Evolutionary conservation across 202 grass and related monocot genomes (phyloP).

Genomic region (Setaria italica): DNA sequence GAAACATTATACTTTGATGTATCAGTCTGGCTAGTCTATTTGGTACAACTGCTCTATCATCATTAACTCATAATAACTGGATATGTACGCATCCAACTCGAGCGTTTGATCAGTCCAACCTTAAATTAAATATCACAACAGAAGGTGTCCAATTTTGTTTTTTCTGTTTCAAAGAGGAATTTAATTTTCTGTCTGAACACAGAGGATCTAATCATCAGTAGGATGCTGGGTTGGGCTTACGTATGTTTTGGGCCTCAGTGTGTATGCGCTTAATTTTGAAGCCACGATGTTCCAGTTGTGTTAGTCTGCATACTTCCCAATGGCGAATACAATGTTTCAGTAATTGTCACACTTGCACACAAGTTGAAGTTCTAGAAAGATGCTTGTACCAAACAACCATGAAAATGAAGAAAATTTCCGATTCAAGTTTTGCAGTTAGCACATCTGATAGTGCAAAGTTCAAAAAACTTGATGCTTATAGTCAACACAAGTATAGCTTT

Average conservation of each 20-base stretch:
- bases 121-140: not conserved
- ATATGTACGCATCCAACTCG: conserved; percentile 4
- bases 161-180: not conserved
- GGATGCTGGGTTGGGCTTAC: not conserved
- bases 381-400: conserved; percentile 4
- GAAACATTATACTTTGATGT: not conserved
- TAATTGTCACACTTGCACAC: not conserved
- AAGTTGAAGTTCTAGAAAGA: not conserved
- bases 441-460: not conserved
- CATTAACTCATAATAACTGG: not conserved
- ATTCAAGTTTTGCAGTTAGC: not conserved
- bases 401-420: not conserved
- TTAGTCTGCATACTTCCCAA: not conserved
- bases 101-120: not conserved
- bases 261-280: not conserved
- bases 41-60: conserved; percentile 9
- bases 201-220: not conserved
- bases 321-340: not conserved
- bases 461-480: not conserved
- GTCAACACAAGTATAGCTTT: not conserved
- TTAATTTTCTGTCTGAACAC: not conserved
- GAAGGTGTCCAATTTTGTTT: not conserved
- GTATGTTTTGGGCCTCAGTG: conserved; percentile 8
- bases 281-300: not conserved
- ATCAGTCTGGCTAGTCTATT: not conserved